These are phyloP conservation scores for Ceratocystis cubensis DNA, from an alignment of 2,329 filamentous ascomycete genomes.

Conservation along the genomic window DNA sequence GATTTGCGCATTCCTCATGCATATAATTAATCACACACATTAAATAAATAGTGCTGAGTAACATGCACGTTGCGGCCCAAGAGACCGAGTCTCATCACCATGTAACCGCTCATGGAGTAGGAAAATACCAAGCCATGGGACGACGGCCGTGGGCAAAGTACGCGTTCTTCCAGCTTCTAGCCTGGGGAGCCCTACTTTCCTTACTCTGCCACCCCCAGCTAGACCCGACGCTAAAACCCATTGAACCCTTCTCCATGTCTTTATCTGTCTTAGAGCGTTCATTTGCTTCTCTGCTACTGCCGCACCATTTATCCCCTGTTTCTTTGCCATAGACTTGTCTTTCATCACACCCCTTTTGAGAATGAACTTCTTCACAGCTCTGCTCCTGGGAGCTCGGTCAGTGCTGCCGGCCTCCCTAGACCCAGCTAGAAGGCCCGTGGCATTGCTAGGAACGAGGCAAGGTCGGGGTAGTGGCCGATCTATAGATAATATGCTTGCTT, in stretches of 20 bases:
- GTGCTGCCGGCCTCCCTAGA: too few relatives aligned
- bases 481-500: neutral
- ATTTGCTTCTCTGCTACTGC: neutral
- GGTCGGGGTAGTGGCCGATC: too few relatives aligned
- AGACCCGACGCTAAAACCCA: neutral
- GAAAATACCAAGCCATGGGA: neutral
- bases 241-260: constrained; percentile 5
- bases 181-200: too few relatives aligned
- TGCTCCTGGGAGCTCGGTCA: neutral
- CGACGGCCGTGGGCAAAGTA: neutral
- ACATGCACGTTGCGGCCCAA: too few relatives aligned
- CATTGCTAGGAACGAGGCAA: too few relatives aligned
- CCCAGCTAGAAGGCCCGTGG: too few relatives aligned
- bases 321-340: neutral
- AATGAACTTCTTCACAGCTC: neutral
- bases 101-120: neutral
- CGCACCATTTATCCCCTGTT: constrained; percentile 4
- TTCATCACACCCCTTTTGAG: neutral
- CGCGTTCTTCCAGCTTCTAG: neutral
- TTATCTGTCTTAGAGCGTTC: neutral
- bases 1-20: too few relatives aligned
- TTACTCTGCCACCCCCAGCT: neutral
- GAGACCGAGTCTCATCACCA: neutral
- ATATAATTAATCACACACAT: too few relatives aligned
- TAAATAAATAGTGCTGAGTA: too few relatives aligned